Conservation (phyloP, 2,329 filamentous ascomycete genomes). For the Hortaea werneckii region DNA sequence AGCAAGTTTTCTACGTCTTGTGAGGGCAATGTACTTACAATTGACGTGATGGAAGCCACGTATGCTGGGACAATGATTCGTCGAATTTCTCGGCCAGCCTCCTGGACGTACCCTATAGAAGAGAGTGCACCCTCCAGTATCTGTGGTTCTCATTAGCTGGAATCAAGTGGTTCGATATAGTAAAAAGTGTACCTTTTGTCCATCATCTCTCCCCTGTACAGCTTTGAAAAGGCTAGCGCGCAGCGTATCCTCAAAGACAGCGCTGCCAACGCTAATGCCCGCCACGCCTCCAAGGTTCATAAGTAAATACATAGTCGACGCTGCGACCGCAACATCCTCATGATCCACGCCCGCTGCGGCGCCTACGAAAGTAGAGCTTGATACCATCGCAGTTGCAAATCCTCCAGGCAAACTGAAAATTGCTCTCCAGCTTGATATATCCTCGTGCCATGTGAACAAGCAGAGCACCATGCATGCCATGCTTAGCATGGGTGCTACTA, state of each 20-base stretch:
- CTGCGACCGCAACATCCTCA: slow-evolving; percentile 40
- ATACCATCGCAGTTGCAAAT: slow-evolving; percentile 40
- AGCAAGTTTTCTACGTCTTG: neutral
- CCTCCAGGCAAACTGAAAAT: slow-evolving; percentile 51
- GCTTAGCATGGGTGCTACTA: slow-evolving; percentile 41
- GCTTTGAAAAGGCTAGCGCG: slow-evolving; percentile 21
- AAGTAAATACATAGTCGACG: slow-evolving; percentile 38
- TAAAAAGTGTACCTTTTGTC: slow-evolving; percentile 11
- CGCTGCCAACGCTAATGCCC: slow-evolving; percentile 30
- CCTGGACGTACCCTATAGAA: slow-evolving; percentile 31
- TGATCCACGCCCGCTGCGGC: slow-evolving; percentile 38
- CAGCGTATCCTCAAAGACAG: slow-evolving; percentile 29
- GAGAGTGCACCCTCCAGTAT: slow-evolving; percentile 33
- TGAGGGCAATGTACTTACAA: slow-evolving; percentile 8
- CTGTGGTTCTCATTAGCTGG: slow-evolving; percentile 15
- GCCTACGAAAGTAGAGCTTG: slow-evolving; percentile 39
- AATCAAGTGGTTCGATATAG: neutral
- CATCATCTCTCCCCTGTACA: slow-evolving; percentile 23
- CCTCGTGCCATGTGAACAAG: slow-evolving; percentile 47
- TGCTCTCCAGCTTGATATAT: slow-evolving; percentile 46
- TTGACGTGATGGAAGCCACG: slow-evolving; percentile 19
- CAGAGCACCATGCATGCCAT: slow-evolving; percentile 44
- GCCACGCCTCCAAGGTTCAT: slow-evolving; percentile 34
- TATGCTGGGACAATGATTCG: slow-evolving; percentile 17
- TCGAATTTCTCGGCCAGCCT: slow-evolving; percentile 10